Percentiles rank a stretch among this genome's conserved stretches.
Evolutionary conservation across 257 asterid genomes (phyloP).

Genomic region (Jacaranda mimosifolia): DNA sequence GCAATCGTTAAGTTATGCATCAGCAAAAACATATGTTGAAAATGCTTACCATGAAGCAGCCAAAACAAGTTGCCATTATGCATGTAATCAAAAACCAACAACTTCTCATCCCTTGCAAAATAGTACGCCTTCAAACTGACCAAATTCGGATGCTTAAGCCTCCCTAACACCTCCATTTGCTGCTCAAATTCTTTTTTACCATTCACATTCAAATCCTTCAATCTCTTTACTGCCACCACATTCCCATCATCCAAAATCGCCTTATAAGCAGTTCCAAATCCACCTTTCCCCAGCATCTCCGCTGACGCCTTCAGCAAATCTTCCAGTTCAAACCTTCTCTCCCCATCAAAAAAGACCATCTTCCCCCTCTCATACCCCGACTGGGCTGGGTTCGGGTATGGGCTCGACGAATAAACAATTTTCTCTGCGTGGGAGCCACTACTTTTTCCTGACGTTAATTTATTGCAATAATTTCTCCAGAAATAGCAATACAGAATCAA

Average conservation of each 20-base stretch:
- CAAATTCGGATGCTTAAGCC: constrained; percentile 76
- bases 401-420: constrained; percentile 77
- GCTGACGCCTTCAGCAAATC: constrained; percentile 91
- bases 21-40: background rate
- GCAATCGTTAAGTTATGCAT: background rate
- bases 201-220: constrained; percentile 69
- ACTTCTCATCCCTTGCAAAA: constrained; percentile 84
- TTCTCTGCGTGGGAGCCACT: constrained; percentile 54
- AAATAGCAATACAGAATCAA: constrained; percentile 73
- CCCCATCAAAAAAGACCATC: constrained; percentile 82
- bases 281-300: constrained; percentile 94
- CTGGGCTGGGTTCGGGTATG: constrained; percentile 59
- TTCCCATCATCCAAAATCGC: constrained; percentile 86
- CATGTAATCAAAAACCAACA: constrained; percentile 85
- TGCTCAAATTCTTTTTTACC: constrained; percentile 84
- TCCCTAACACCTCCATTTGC: constrained; percentile 88
- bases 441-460: constrained; percentile 33
- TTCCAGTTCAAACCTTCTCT: constrained; percentile 85
- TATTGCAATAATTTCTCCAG: constrained; percentile 53
- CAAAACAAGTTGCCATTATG: constrained; percentile 85
- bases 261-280: constrained; percentile 87
- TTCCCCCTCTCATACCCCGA: constrained; percentile 66
- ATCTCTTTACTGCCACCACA: constrained; percentile 84
- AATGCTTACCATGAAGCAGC: constrained; percentile 86
- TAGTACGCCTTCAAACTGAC: constrained; percentile 83